Base-by-base conservation (phyloP, 1,284 basidiomycete species). In the Pyrrhoderma lamaoense region DNA sequence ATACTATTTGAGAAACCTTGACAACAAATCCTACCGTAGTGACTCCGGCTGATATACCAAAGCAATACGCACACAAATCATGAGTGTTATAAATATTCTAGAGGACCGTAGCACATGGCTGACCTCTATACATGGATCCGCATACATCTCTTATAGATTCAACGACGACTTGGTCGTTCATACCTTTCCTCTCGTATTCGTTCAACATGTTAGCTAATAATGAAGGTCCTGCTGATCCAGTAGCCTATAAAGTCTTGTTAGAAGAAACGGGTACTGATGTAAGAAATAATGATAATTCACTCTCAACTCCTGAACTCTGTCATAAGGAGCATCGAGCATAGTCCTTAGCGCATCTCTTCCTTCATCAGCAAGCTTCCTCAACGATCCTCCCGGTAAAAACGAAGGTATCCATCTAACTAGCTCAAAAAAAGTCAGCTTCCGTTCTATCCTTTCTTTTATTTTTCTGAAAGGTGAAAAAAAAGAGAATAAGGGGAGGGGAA, bases 71-170 rank as follows among this genome's bases (percentile, higher is more conserved):
- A 31, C 27, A 31, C 27, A 31, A 5, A 31, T 31, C 27, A n/a
- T 14, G 16, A 14, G 13, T 4, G 27, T 0, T 37, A 22, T 18
- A 43, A 35, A 2, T 36, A 7, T 3, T 7, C 8, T 35, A 8
- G 21, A 22, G 16, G 18, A 9, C 46, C 3, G 2, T 23, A 9
- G 25, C 8, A 18, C 11, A 25, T 23, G 3, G 39, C 38, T 11
- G 37, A 55, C 53, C 53, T 31, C 19, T 22, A 21, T 51, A 55
- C 22, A 55, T 42, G 9, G 38, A 37, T 4, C 27, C 39, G 2
- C 25, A 21, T 16, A 51, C 21, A 18, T 3, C 21, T 36, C 38
- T 47, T 11, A 55, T 51, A 16, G 47, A 38, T 36, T 42, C 36
- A 37, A 51, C 49, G 7, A 51, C 37, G 31, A 48, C 40, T 4